Conservation (phyloP, 2,329 filamentous ascomycete genomes). For the Fusarium torreyae region DNA sequence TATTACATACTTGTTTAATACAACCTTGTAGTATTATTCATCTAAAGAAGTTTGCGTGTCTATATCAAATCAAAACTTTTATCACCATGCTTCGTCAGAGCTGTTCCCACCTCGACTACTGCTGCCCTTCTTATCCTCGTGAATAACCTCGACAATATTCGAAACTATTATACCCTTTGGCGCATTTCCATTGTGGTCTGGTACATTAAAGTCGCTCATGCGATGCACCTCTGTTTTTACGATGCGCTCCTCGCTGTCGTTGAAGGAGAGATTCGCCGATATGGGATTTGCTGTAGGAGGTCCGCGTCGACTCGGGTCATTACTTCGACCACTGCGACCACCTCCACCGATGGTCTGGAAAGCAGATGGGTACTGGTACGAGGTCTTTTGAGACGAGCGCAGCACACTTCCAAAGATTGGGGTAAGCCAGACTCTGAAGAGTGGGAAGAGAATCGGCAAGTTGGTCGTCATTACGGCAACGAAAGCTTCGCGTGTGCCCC, state of each 20-base stretch:
- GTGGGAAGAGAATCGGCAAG: constrained; percentile 60
- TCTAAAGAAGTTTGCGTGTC: too few relatives aligned
- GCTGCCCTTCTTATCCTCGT: constrained; percentile 40
- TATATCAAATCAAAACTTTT: not conserved
- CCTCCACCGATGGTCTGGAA: constrained; percentile 60
- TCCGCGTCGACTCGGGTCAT: constrained; percentile 52
- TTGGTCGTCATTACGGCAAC: constrained; percentile 60
- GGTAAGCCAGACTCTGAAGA: constrained; percentile 58
- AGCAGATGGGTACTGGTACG: constrained; percentile 56
- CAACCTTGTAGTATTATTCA: too few relatives aligned
- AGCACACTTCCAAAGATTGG: constrained; percentile 52
- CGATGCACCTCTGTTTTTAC: constrained; percentile 60
- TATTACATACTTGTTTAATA: too few relatives aligned
- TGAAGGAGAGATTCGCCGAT: constrained; percentile 57
- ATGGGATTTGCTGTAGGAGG: constrained; percentile 54
- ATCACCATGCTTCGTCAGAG: constrained; percentile 34
- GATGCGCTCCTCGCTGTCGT: constrained; percentile 57
- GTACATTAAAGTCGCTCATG: constrained; percentile 41
- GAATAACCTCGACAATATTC: constrained; percentile 57
- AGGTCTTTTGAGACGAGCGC: constrained; percentile 55
- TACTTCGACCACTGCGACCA: constrained; percentile 49
- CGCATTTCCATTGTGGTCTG: constrained; percentile 33
- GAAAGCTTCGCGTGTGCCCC: constrained; percentile 60
- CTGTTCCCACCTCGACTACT: constrained; percentile 9
- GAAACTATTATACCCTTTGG: constrained; percentile 58